These are phyloP conservation scores for Panicum hallii DNA, from an alignment of 202 grass and related monocot genomes.

Conservation along the genomic window DNA sequence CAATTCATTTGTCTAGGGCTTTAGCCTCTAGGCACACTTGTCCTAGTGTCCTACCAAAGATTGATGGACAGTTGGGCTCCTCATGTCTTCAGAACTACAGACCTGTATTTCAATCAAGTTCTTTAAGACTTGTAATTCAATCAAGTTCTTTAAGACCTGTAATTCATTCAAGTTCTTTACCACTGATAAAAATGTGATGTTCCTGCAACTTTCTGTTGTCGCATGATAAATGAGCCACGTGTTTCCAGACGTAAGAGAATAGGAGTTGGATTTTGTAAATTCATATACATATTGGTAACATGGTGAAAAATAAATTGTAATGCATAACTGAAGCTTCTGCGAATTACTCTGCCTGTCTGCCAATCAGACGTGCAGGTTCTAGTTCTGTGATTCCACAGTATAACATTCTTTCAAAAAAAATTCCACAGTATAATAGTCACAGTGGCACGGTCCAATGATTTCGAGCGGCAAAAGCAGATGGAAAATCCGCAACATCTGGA, in stretches of 20 bases:
- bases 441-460: background rate
- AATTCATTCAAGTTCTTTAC: background rate
- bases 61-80: background rate
- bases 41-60: background rate
- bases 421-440: background rate
- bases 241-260: background rate
- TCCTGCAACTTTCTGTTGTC: background rate
- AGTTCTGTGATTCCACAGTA: background rate
- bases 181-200: background rate
- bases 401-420: background rate
- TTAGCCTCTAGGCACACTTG: background rate
- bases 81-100: background rate
- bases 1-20: background rate
- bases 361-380: slow-evolving; percentile 3
- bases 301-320: background rate
- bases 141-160: background rate
- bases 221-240: background rate
- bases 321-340: background rate
- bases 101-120: background rate
- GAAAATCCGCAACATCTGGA: background rate
- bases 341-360: background rate
- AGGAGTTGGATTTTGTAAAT: background rate
- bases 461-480: slow-evolving; percentile 4
- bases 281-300: background rate
- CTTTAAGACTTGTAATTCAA: background rate